A percentile compares a stretch with the other conserved stretches of the same genome.
Conservation (phyloP, 345 rosid genomes). For the Lumnitzera racemosa region DNA sequence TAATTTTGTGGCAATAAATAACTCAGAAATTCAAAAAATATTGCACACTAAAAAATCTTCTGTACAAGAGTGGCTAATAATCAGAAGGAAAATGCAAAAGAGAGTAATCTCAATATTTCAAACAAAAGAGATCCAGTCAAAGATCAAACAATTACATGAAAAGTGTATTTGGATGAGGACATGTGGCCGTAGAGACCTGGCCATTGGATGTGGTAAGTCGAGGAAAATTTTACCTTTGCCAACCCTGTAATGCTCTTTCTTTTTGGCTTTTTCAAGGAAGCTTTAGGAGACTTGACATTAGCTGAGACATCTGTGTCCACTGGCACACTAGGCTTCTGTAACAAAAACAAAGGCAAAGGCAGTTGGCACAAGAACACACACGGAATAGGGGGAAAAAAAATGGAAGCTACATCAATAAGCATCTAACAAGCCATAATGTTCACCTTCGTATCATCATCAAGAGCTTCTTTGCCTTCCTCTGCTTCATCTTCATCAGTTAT, state of each 20-base stretch:
- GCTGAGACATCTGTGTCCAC: constrained; percentile 31
- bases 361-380: too few species aligned
- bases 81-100: too few species aligned
- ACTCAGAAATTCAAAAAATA: too few species aligned
- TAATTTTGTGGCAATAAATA: too few species aligned
- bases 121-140: too few species aligned
- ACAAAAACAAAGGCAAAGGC: constrained; percentile 5
- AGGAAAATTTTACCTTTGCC: constrained; percentile 46
- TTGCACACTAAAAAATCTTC: too few species aligned
- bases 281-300: constrained; percentile 42
- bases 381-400: too few species aligned
- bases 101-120: too few species aligned
- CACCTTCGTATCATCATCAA: constrained; percentile 53
- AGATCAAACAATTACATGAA: too few species aligned
- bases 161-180: too few species aligned
- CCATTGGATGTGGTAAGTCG: neutral
- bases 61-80: too few species aligned
- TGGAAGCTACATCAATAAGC: constrained; percentile 8
- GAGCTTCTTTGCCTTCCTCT: constrained; percentile 37
- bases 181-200: neutral
- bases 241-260: constrained; percentile 64
- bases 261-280: constrained; percentile 61
- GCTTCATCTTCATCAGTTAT: constrained; percentile 35
- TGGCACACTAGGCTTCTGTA: constrained; percentile 26
- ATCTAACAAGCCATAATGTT: constrained; percentile 8